Conservation (phyloP, 768 basidiomycete species). For the Sarcodon sp. region DNA sequence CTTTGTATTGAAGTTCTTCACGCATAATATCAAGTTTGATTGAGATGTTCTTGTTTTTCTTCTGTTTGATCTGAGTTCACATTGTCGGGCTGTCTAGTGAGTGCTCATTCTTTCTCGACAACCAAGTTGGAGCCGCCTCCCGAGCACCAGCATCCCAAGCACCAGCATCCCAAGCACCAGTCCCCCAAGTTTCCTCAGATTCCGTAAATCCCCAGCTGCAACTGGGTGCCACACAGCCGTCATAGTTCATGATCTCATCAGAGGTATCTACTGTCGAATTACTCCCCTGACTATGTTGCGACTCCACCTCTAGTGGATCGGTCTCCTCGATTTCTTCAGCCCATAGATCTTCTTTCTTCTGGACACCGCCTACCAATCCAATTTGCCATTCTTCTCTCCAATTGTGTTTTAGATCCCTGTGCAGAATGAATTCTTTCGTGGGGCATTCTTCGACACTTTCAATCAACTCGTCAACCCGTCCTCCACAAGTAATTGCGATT, state of each 20-base stretch:
- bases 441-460: slow-evolving; percentile 24
- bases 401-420: slow-evolving; percentile 12
- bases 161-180: too few species aligned
- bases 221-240: too few species aligned
- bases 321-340: slow-evolving; percentile 7
- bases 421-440: not conserved
- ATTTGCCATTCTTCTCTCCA: slow-evolving; percentile 19
- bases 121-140: too few species aligned
- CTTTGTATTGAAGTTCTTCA: too few species aligned
- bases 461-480: slow-evolving; percentile 44
- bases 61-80: too few species aligned
- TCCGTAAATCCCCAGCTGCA: too few species aligned
- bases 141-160: too few species aligned
- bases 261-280: not conserved
- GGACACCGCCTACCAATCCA: slow-evolving; percentile 12
- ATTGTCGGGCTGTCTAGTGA: too few species aligned
- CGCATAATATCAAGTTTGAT: too few species aligned
- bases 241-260: not conserved
- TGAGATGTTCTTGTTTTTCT: too few species aligned
- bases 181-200: too few species aligned
- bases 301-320: not conserved
- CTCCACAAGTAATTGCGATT: slow-evolving; percentile 38
- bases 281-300: not conserved
- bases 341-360: slow-evolving; percentile 8
- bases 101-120: too few species aligned